Evolutionary conservation across 2,329 filamentous ascomycete species (phyloP).

Genomic region (Oidium heveae): DNA sequence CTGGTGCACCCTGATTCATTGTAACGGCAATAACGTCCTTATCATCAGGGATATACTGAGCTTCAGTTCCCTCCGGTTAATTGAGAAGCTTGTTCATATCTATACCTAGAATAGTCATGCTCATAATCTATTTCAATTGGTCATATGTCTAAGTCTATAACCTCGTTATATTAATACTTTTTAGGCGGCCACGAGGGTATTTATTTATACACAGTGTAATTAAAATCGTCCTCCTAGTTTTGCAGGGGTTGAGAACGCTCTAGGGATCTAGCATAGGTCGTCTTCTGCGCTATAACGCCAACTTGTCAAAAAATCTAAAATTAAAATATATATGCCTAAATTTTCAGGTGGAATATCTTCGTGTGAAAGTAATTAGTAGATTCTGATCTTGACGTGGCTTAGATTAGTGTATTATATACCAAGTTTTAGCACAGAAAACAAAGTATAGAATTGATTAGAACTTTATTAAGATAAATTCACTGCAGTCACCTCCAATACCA

Average conservation of each 20-base stretch:
- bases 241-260: background rate
- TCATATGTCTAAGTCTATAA: no score
- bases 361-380: background rate
- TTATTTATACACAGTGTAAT: no score
- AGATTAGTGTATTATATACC: background rate
- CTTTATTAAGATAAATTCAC: background rate
- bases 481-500: background rate
- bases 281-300: background rate
- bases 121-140: no score
- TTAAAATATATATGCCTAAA: background rate
- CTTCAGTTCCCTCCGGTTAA: no score
- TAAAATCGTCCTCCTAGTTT: background rate
- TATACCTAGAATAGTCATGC: no score
- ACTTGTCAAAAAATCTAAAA: background rate
- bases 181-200: no score
- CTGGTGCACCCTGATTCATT: no score
- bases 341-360: background rate
- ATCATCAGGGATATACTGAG: no score
- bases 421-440: background rate
- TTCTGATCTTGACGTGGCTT: background rate
- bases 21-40: no score
- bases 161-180: no score
- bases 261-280: background rate
- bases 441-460: background rate
- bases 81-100: no score